Conservation (phyloP, 257 asterid genomes). For the Nicotiana benthamiana region DNA sequence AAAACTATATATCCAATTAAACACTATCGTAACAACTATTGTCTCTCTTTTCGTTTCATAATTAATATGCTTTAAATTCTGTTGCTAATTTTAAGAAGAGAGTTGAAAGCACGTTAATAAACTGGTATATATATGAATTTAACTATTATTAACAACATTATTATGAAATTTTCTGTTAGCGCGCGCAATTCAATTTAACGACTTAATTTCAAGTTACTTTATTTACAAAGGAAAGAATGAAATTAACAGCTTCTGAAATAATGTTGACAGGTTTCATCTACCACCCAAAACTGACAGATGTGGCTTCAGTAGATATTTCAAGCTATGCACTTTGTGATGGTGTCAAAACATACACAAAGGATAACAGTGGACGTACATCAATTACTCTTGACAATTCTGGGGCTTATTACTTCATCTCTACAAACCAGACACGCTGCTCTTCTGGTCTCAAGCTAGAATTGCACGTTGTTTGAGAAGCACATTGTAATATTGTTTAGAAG, state of each 20-base stretch:
- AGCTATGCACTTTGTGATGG: slow-evolving; percentile 3
- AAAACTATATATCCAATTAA: no score
- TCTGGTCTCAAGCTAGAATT: slow-evolving; percentile 2
- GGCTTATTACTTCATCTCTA: not conserved
- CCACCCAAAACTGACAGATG: not conserved
- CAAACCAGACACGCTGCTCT: not conserved
- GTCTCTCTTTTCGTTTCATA: no score
- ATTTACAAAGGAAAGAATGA: not conserved
- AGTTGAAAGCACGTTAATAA: no score
- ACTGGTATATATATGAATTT: no score
- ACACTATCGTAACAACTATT: no score
- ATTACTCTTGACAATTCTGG: not conserved
- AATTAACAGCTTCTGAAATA: no score
- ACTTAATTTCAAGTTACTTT: not conserved
- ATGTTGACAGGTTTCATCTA: not conserved
- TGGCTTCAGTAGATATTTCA: slow-evolving; percentile 6
- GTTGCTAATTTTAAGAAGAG: no score
- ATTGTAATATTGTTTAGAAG: not conserved
- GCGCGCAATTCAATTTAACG: no score
- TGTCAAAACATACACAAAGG: not conserved
- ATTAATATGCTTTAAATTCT: no score
- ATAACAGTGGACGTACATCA: not conserved
- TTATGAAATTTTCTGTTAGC: not conserved
- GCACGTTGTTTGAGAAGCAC: not conserved
- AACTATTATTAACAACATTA: not conserved